Percentiles rank a stretch among this genome's conserved stretches.
phyloP scores from a whole-genome alignment of 1,284 basidiomycete genomes.

The Trametes hirsuta region DNA sequence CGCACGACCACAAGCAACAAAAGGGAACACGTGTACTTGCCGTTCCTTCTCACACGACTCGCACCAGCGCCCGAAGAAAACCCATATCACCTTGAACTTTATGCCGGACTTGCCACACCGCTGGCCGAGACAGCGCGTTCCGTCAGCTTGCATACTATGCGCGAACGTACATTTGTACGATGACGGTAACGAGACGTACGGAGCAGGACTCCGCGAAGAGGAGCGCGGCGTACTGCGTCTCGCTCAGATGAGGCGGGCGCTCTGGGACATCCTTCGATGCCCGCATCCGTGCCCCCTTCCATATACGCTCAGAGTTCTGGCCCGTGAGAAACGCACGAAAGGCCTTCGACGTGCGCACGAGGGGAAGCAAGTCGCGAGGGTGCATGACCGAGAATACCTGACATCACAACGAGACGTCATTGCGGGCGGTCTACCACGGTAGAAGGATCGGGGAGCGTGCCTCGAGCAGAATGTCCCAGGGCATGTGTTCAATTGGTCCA shows the following conservation, averaged over 20 bases:
- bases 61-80: conserved; percentile 4
- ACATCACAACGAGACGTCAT: no score
- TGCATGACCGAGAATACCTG: conserved; percentile 24
- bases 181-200: not conserved
- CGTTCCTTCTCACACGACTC: not conserved
- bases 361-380: conserved; percentile 24
- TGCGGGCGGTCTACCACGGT: no score
- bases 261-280: conserved; percentile 20
- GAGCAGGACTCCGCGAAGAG: conserved; percentile 14
- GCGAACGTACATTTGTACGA: not conserved
- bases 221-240: conserved; percentile 24
- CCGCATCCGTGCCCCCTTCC: conserved; percentile 20
- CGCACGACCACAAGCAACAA: no score
- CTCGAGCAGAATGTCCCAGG: conserved; percentile 29
- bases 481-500: conserved; percentile 22
- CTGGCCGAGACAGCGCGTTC: not conserved
- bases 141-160: not conserved
- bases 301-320: conserved; percentile 13
- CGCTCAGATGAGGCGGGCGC: conserved; percentile 23
- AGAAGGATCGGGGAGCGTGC: not conserved
- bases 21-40: not conserved
- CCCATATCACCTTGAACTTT: not conserved
- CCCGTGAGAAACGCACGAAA: conserved; percentile 25
- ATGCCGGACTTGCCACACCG: not conserved
- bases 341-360: conserved; percentile 22